Percentiles rank a stretch among this genome's conserved stretches.
These are phyloP conservation scores for Neofusicoccum ribis DNA, from an alignment of 2,329 filamentous ascomycete genomes.

Conservation along the genomic window DNA sequence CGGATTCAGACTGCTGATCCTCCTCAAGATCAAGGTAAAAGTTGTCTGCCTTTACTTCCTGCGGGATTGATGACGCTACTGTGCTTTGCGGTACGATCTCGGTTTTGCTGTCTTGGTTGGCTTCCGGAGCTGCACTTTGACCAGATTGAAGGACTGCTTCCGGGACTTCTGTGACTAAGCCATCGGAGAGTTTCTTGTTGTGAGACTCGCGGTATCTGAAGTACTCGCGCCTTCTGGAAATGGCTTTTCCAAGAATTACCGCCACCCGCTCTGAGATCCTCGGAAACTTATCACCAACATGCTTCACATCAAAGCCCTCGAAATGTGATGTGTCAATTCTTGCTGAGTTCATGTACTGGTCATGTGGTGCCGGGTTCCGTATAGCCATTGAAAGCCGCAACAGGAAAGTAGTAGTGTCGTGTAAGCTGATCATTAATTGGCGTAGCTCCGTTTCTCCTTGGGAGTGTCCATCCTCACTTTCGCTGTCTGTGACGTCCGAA, in stretches of 20 bases:
- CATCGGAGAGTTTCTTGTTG: slow-evolving; percentile 31
- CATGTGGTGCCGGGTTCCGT: slow-evolving; percentile 34
- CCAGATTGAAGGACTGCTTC: too few species aligned
- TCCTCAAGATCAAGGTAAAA: neutral
- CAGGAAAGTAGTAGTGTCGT: slow-evolving; percentile 31
- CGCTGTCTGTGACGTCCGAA: slow-evolving; percentile 16
- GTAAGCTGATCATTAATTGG: slow-evolving; percentile 25
- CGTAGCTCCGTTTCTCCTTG: slow-evolving; percentile 28
- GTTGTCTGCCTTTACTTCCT: neutral
- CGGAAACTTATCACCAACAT: slow-evolving; percentile 30
- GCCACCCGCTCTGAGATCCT: slow-evolving; percentile 21
- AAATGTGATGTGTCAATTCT: slow-evolving; percentile 30
- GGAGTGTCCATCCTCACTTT: neutral
- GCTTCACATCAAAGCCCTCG: slow-evolving; percentile 30
- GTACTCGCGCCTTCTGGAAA: slow-evolving; percentile 34
- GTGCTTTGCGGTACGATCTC: neutral
- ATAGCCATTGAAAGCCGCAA: slow-evolving; percentile 36
- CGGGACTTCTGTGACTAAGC: neutral
- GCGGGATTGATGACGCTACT: neutral
- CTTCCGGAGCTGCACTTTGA: neutral
- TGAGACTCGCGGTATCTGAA: slow-evolving; percentile 36
- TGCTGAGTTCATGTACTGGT: slow-evolving; percentile 28
- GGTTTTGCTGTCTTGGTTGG: neutral
- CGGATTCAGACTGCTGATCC: neutral
- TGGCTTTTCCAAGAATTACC: slow-evolving; percentile 32